Conservation (phyloP, 331 rosid species). For the Rhamnella rubrinervis region DNA sequence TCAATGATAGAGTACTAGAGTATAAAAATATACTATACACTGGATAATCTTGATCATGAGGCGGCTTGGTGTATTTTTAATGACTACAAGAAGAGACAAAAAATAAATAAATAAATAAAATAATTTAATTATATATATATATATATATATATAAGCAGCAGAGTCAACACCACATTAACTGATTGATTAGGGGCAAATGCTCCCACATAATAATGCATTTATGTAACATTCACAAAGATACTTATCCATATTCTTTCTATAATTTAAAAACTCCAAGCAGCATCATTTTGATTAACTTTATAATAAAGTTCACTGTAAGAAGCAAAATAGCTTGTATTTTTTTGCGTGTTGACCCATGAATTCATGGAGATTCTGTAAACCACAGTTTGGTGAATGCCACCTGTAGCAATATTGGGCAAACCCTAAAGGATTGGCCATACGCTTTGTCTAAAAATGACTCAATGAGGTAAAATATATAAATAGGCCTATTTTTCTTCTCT, state of each 20-base stretch:
- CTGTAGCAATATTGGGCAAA: neutral
- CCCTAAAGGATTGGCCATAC: no score
- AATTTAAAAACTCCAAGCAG: slow-evolving; percentile 3
- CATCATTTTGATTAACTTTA: slow-evolving; percentile 5
- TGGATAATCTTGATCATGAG: no score
- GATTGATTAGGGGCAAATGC: slow-evolving; percentile 30
- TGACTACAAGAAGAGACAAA: neutral
- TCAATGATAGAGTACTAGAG: neutral
- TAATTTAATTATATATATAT: slow-evolving; percentile 12
- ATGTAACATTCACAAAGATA: slow-evolving; percentile 17
- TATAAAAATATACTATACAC: no score
- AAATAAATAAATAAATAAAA: neutral
- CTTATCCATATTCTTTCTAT: slow-evolving; percentile 16
- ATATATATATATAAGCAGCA: slow-evolving; percentile 11
- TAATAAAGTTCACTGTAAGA: slow-evolving; percentile 9
- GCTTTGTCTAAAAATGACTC: no score
- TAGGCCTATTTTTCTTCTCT: no score
- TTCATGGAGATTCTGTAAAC: slow-evolving; percentile 1
- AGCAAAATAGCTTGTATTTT: neutral
- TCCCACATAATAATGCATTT: slow-evolving; percentile 14
- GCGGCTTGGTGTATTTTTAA: slow-evolving; percentile 1
- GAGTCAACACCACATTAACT: slow-evolving; percentile 42
- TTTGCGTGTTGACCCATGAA: neutral
- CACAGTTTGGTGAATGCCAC: neutral
- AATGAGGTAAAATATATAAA: no score